Conservation (phyloP, 306 rosid species). For the Carpinus fangiana region DNA sequence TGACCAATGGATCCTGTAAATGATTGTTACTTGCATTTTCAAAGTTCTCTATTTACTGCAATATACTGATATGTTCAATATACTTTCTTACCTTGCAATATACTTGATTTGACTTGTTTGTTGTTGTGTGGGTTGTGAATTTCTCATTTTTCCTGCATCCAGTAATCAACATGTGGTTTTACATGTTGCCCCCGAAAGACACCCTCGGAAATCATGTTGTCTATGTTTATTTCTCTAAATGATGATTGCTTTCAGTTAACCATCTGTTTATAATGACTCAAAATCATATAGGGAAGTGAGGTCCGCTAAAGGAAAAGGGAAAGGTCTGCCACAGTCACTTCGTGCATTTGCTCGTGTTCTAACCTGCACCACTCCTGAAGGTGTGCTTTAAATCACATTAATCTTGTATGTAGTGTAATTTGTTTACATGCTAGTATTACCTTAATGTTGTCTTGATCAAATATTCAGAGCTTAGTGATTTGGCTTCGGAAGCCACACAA, state of each 20-base stretch:
- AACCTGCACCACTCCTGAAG: conserved; percentile 53
- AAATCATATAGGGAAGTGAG: conserved; percentile 61
- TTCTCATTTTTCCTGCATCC: background rate
- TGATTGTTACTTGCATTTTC: too few relatives aligned
- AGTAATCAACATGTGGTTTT: background rate
- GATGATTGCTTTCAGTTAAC: background rate
- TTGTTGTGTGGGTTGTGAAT: background rate
- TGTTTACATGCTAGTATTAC: conserved; percentile 3
- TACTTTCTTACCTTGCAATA: background rate
- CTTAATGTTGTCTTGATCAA: conserved; percentile 21
- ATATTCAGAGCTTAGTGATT: conserved; percentile 54
- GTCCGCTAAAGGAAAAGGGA: conserved; percentile 55
- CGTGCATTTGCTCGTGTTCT: conserved; percentile 74
- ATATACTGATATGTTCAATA: too few relatives aligned
- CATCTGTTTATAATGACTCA: background rate
- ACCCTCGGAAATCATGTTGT: background rate
- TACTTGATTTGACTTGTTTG: background rate
- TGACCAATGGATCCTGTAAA: too few relatives aligned
- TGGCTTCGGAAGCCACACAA: conserved; percentile 56
- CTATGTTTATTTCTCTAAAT: background rate
- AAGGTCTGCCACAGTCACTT: conserved; percentile 78
- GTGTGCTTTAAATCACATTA: conserved; percentile 24
- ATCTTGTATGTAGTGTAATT: background rate
- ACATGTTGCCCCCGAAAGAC: background rate
- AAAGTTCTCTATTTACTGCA: too few relatives aligned